Percentiles rank a stretch among this genome's conserved stretches.
These are phyloP conservation scores for Oidium heveae DNA, from an alignment of 2,329 filamentous ascomycete genomes.

Conservation along the genomic window DNA sequence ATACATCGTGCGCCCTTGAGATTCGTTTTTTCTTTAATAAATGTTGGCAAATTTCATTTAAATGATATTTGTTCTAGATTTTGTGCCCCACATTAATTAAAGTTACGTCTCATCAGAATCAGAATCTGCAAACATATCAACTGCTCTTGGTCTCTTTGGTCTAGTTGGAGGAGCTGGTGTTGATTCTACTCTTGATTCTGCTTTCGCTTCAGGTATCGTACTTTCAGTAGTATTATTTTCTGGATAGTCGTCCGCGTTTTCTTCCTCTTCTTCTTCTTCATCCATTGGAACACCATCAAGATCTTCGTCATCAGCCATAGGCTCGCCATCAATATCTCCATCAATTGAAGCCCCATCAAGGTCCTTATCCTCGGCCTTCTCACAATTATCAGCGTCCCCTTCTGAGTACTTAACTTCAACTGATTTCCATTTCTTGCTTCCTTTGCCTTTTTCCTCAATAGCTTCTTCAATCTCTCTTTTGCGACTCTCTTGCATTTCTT, in stretches of 20 bases:
- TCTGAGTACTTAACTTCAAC: slow-evolving; percentile 16
- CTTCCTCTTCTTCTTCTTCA: slow-evolving; percentile 31
- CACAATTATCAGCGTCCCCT: slow-evolving; percentile 22
- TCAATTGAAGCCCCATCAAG: slow-evolving; percentile 14
- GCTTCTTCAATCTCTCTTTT: slow-evolving; percentile 12
- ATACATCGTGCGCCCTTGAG: too few relatives aligned
- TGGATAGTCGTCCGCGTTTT: slow-evolving; percentile 12
- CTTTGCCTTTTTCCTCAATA: slow-evolving; percentile 9
- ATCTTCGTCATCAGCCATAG: slow-evolving; percentile 14
- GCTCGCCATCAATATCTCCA: slow-evolving; percentile 16
- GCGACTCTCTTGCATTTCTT: slow-evolving; percentile 15
- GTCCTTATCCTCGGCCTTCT: slow-evolving; percentile 17
- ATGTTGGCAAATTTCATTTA: too few relatives aligned
- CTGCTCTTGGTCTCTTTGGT: slow-evolving; percentile 31
- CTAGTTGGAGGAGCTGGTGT: slow-evolving; percentile 5
- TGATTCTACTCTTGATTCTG: slow-evolving; percentile 1
- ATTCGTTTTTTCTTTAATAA: too few relatives aligned
- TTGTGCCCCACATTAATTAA: not conserved
- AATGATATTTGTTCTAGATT: too few relatives aligned
- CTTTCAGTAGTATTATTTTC: not conserved
- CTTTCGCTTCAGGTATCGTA: slow-evolving; percentile 1
- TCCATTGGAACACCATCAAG: not conserved
- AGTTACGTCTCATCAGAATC: slow-evolving; percentile 20
- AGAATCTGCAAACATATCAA: slow-evolving; percentile 71
- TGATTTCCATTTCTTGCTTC: slow-evolving; percentile 15